Conservation (phyloP, 768 basidiomycete genomes). For the Psilocybe cubensis region DNA sequence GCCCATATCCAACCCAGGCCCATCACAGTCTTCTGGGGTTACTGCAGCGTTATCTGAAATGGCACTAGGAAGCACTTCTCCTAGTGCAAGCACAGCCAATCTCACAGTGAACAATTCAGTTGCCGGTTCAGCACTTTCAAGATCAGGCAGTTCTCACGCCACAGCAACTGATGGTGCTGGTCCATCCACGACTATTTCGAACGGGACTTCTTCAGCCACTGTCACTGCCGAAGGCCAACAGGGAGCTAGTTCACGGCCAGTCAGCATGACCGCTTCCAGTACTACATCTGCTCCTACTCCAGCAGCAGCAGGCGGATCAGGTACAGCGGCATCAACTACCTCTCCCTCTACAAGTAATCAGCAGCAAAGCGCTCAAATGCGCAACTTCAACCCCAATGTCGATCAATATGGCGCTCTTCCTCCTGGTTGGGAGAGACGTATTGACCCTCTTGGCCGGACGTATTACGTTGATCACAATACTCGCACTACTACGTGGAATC, state of each 20-base stretch:
- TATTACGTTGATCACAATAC: conserved; percentile 99
- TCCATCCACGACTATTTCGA: conserved; percentile 42
- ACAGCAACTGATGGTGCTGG: conserved; percentile 47
- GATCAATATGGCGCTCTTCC: conserved; percentile 95
- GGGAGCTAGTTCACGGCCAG: conserved; percentile 23
- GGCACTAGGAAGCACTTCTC: conserved; percentile 58
- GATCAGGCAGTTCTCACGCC: conserved; percentile 71
- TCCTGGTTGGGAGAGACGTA: conserved; percentile 93
- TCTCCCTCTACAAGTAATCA: conserved; percentile 39
- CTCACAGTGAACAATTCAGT: conserved; percentile 44
- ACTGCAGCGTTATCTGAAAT: conserved; percentile 64
- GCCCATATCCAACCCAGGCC: conserved; percentile 85
- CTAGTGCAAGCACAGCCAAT: conserved; percentile 60
- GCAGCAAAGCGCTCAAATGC: conserved; percentile 57
- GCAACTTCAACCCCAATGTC: conserved; percentile 93
- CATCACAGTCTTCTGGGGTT: conserved; percentile 66
- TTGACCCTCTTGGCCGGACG: conserved; percentile 93
- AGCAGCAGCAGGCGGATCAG: conserved; percentile 20
- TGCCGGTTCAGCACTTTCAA: conserved; percentile 52
- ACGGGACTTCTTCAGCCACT: conserved; percentile 24
- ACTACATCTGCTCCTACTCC: conserved; percentile 19
- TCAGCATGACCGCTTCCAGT: conserved; percentile 22
- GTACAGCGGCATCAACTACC: conserved; percentile 23
- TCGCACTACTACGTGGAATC: conserved; percentile 96
- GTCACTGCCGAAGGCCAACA: conserved; percentile 27